A percentile compares a stretch with the other conserved stretches of the same genome.
phyloP scores from a whole-genome alignment of 179 eudicot species.

The Beta corolliflora region DNA sequence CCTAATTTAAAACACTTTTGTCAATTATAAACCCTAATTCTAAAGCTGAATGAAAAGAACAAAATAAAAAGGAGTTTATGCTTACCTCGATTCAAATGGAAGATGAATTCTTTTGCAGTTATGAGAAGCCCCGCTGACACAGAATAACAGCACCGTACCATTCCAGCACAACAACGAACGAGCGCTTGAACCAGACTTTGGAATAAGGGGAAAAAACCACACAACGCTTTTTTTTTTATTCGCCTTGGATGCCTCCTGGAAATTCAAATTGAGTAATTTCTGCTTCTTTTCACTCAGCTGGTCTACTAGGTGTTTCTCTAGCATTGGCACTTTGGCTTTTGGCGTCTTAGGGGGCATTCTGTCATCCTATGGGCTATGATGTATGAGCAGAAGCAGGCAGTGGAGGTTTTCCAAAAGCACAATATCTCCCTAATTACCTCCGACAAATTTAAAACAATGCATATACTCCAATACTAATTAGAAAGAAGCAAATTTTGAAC shows the following conservation, averaged over 20 bases:
- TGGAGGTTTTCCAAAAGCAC: conserved; percentile 53
- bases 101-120: too few species aligned
- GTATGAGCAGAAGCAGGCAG: conserved; percentile 55
- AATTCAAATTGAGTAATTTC: conserved; percentile 72
- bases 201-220: too few species aligned
- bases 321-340: conserved; percentile 81
- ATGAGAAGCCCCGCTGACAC: not conserved
- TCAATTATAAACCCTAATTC: too few species aligned
- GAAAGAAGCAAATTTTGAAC: too few species aligned
- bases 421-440: too few species aligned
- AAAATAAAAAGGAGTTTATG: too few species aligned
- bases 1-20: too few species aligned
- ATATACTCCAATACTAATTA: too few species aligned
- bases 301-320: conserved; percentile 85
- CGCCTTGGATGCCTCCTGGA: conserved; percentile 90
- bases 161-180: not conserved
- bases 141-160: not conserved
- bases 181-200: not conserved
- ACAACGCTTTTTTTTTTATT: conserved; percentile 62
- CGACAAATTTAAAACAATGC: too few species aligned
- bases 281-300: conserved; percentile 95
- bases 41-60: too few species aligned
- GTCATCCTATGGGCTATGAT: conserved; percentile 59
- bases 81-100: too few species aligned
- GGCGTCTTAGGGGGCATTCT: conserved; percentile 60